Evolutionary conservation across 1,284 basidiomycete species (phyloP), one percentile per base, ranked within the genome.

Genomic region (Schizophyllum amplum): DNA sequence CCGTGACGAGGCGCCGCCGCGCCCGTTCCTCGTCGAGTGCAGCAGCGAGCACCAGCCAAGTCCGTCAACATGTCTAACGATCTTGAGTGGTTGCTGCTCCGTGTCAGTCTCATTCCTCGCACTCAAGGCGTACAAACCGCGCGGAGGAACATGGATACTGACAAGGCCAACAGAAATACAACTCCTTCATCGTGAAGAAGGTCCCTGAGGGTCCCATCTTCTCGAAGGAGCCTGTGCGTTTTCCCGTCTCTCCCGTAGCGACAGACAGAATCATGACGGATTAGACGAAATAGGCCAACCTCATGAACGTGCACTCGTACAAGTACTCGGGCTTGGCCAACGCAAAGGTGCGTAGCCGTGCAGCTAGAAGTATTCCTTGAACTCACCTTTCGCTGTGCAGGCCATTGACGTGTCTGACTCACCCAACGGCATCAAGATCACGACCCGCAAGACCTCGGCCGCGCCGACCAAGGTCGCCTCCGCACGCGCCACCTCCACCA

Each of bases 291-390:
- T 65, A 92, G 89, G 92, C 88, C 64, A 94, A 94, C 80, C 82
- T 94, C 70, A 75, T 79, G 60, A 94, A 92, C 78, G 67, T 92
- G 65, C 89, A 94, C 78, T 94, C 92, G 25, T 79, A 82, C 80
- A 94, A 94, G 72, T 94, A 83, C 80, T 94, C 92, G 60, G 92
- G 92, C 62, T 77, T 94, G 63, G 84, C 86, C 67, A 93, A 94
- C 79, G 62, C 76, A 65, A 93, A 92, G 85, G 90, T 87, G 60
- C 57, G 73, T 61, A 51, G 25, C 24, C 24, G 49, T 23, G 1
- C 42, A 25, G 27, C 21, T 52, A 17, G 17, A 20, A n/a, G 22
- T 52, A 11, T 11, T 55, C 17, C 17, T 4, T 49, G 9, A 46
- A 42, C 57, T 58, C 24, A 53, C 25, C 24, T 52, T 5, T 11